These are phyloP conservation scores for Pestalotiopsis fici DNA, from an alignment of 2,329 filamentous ascomycete species.

Conservation along the genomic window DNA sequence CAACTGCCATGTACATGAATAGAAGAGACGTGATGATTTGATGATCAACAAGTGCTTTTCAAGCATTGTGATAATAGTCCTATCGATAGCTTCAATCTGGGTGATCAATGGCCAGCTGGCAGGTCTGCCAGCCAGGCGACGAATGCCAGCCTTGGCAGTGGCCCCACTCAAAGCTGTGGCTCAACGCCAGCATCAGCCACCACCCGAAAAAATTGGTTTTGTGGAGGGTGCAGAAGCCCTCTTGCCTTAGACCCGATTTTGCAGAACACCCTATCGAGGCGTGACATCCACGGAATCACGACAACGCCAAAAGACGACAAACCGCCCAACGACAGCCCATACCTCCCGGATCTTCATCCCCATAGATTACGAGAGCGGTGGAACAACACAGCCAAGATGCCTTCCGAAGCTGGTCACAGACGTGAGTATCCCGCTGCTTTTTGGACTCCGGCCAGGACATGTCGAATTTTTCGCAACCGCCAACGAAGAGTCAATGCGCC, in stretches of 20 bases:
- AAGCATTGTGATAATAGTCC: not conserved
- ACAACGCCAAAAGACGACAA: slow-evolving; percentile 40
- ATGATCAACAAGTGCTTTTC: no score
- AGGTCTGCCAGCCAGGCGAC: not conserved
- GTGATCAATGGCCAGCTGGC: not conserved
- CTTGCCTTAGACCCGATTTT: not conserved
- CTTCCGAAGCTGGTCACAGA: slow-evolving; percentile 86
- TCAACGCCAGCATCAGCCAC: not conserved
- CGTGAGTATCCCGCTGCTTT: slow-evolving; percentile 59
- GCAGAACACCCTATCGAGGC: not conserved
- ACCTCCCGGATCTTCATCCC: slow-evolving; percentile 24
- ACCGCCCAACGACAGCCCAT: slow-evolving; percentile 30
- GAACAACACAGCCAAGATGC: slow-evolving; percentile 70
- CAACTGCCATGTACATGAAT: no score
- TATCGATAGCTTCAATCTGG: no score
- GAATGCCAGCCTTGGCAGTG: not conserved
- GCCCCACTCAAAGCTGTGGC: not conserved
- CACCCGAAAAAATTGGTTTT: slow-evolving; percentile 5
- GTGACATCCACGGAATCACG: slow-evolving; percentile 22
- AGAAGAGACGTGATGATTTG: no score
- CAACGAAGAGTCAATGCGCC: not conserved
- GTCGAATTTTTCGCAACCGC: not conserved
- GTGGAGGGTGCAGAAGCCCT: slow-evolving; percentile 4
- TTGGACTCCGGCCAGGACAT: not conserved
- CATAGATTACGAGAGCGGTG: slow-evolving; percentile 48